Base-by-base conservation (phyloP, 352 stramenopile species). In the Globisporangium parvum region DNA sequence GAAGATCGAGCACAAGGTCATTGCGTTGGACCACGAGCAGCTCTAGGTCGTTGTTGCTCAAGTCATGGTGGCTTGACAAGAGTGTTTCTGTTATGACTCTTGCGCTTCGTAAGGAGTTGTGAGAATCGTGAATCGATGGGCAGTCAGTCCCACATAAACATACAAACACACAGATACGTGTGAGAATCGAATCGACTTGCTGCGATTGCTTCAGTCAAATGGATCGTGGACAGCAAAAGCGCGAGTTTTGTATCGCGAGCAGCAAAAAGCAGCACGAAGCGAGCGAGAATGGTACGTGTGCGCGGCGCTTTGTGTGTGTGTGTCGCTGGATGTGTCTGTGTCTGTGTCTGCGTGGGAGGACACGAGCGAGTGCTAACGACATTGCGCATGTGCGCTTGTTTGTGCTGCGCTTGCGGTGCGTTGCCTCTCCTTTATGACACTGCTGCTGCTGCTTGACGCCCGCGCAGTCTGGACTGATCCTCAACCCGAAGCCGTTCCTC, bases 401-500 rank as follows among this genome's bases (percentile, higher is more conserved):
- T 28, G 26, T 28, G 26, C 26, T 28, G 26, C 26, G 26, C 26
- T 28, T 57, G 21, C 37, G 10, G 6, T 31, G 9, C 11, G 23
- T 2, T 51, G 24, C 28, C 41, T 47, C 9, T 47, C 41, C 72
- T 9, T 70, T 5, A 28, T 28, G 26, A 12, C 49, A 9, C 55
- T 4, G 46, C 24, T 51, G 17, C 28, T 2, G 53, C 28, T 56
- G 26, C 18, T 21, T 23, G 1, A 51, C n/a, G 55, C 6, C 1
- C 53, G 42, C 21, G 17, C 57, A 95, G 85, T 87, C 83, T 57
- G 80, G 81, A 51, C 69, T 95, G 60, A 96, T 97, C 62, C 73
- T 98, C 51, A 98, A 98, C 75, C 93, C 93, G 5, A 98, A 98
- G 79, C 93, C 93, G 46, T 98, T 98, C 72, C 81, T 98, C 60